Base-by-base conservation (phyloP, 257 asterid genomes). In the Solanum commersonii region DNA sequence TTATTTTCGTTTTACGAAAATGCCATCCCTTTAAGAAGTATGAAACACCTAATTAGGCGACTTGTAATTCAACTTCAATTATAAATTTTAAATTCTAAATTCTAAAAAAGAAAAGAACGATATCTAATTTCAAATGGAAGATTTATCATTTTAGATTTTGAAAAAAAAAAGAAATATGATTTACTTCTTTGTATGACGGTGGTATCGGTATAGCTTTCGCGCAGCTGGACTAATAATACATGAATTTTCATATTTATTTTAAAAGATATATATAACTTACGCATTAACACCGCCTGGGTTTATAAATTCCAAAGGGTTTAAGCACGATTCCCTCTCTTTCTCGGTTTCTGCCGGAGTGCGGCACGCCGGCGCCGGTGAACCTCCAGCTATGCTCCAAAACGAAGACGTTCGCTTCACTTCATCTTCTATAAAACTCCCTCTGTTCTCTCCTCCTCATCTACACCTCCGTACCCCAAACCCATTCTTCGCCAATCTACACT, bases 371-470 rank as follows among this genome's bases (percentile, higher is more conserved):
- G 25, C 68, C 29, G 68, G 68, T 60, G 29, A 60, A 60, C 68
- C 13, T 23, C 29, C 92, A 88, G 76, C 88, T 27, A 96, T 95
- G 99, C 86, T 93, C 16, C 84, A 42, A 65, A 93, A 93, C 91
- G 94, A 92, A 84, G 95, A 90, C 87, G 92, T 94, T 49, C 89
- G 94, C 8, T 91, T 93, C 95, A 78, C 92, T 85, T 89, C 95
- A 49, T 91, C 94, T 91, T 90, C 96, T 87, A 84, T 96, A 87
- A 93, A 94, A 87, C 94, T 95, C 65, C 91, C 98, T 33, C 89
- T 88, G 1, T 85, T 92, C 85, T 71, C 93, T 42, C 46, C 44
- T 5, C 37, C 91, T 4, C 87, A 90, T 16, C 88, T 40, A 31
- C 74, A 77, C n/a, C 89, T 59, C 44, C 84, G 13, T 25, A 86